Evolutionary conservation across 2,329 filamentous ascomycete species (phyloP).

Genomic region (Daldinia sp.): DNA sequence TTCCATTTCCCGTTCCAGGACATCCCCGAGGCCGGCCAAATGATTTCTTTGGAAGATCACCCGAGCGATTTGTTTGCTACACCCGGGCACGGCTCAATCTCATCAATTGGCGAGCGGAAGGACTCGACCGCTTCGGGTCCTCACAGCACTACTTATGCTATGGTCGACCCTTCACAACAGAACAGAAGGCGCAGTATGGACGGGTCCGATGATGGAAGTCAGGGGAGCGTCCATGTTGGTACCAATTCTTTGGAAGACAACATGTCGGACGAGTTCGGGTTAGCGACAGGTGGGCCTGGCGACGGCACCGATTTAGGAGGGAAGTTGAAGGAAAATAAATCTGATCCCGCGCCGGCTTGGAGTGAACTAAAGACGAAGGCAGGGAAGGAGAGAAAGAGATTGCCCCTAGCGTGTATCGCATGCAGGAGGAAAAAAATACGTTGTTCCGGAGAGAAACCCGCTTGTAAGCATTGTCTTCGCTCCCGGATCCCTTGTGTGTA

Average conservation of each 20-base stretch:
- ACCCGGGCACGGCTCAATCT: conserved; percentile 45
- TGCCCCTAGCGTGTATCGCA: conserved; percentile 93
- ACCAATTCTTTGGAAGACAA: conserved; percentile 61
- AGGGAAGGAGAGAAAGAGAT: conserved; percentile 91
- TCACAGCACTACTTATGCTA: conserved; percentile 46
- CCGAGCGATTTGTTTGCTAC: conserved; percentile 45
- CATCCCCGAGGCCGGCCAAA: conserved; percentile 53
- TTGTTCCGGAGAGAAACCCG: conserved; percentile 96
- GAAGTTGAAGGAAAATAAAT: conserved; percentile 65
- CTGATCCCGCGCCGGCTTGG: conserved; percentile 71
- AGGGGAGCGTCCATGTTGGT: conserved; percentile 53
- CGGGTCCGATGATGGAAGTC: conserved; percentile 56
- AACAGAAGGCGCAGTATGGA: conserved; percentile 46
- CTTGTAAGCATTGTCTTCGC: conserved; percentile 93
- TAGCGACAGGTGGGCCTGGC: conserved; percentile 55
- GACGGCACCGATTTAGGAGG: conserved; percentile 64
- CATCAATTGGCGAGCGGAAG: conserved; percentile 50
- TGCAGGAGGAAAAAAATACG: conserved; percentile 97
- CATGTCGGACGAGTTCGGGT: conserved; percentile 66
- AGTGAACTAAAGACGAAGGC: conserved; percentile 89
- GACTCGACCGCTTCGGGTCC: conserved; percentile 50
- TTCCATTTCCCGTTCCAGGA: conserved; percentile 62
- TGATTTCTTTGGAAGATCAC: conserved; percentile 52
- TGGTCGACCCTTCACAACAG: conserved; percentile 36
- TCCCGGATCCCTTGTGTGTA: conserved; percentile 96